A percentile compares a stretch with the other conserved stretches of the same genome.
Evolutionary conservation across 495 filamentous ascomycete genomes (phyloP).

Genomic region (Gamarada debralockiae): DNA sequence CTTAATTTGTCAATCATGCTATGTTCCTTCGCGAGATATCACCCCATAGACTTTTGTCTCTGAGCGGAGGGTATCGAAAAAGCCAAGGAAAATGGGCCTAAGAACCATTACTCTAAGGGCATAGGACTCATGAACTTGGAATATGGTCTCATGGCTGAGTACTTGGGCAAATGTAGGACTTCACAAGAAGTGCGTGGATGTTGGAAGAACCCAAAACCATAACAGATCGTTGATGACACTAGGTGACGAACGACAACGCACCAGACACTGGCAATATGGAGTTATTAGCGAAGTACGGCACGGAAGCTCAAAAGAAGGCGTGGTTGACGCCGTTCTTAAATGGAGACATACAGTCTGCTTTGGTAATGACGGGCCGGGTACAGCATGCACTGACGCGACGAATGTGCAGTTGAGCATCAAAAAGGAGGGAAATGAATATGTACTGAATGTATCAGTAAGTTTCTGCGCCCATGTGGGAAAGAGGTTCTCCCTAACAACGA

Average conservation of each 20-base stretch:
- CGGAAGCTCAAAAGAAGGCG: constrained; percentile 34
- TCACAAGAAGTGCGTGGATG: too few species aligned
- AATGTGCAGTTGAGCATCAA: constrained; percentile 31
- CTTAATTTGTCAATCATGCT: too few species aligned
- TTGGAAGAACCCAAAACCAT: too few species aligned
- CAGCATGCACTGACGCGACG: constrained; percentile 36
- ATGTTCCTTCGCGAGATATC: too few species aligned
- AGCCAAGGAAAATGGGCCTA: too few species aligned
- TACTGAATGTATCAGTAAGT: constrained; percentile 31
- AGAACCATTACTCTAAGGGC: too few species aligned
- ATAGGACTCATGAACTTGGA: constrained; percentile 36
- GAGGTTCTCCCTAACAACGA: background rate
- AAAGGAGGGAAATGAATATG: constrained; percentile 27
- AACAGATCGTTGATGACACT: too few species aligned
- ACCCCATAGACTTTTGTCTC: too few species aligned
- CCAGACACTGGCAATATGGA: constrained; percentile 41
- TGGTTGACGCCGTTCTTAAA: constrained; percentile 37
- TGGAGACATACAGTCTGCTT: constrained; percentile 32
- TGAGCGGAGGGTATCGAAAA: too few species aligned
- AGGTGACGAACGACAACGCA: constrained; percentile 40
- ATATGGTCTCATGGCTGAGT: constrained; percentile 21
- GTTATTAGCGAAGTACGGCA: constrained; percentile 39
- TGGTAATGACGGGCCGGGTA: constrained; percentile 38
- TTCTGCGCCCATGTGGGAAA: background rate
- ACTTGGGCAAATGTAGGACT: background rate